Percentiles rank a stretch among this genome's conserved stretches.
Conservation (phyloP, 495 filamentous ascomycete genomes). For the Staphylotrichum tortipilum region DNA sequence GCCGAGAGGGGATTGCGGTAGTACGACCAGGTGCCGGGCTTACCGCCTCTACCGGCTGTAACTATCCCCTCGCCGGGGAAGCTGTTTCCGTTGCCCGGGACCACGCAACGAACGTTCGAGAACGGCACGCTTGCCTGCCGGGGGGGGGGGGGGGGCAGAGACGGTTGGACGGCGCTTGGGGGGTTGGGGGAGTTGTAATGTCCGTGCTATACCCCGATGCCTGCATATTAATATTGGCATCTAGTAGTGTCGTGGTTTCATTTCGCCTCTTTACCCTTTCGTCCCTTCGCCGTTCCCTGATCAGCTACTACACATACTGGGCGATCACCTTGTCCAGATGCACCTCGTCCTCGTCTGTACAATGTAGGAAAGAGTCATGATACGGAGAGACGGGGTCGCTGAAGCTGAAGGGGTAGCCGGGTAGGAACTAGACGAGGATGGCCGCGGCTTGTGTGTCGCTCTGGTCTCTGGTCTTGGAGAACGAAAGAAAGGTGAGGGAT, state of each 20-base stretch:
- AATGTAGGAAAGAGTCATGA: not conserved
- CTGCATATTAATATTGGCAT: too few relatives aligned
- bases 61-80: not conserved
- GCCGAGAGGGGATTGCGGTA: not conserved
- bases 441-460: too few relatives aligned
- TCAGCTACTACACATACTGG: not conserved
- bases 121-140: too few relatives aligned
- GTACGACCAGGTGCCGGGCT: not conserved
- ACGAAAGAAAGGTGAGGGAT: not conserved
- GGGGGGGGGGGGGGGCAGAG: too few relatives aligned
- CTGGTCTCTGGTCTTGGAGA: not conserved
- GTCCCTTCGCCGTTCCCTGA: too few relatives aligned
- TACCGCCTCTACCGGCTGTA: not conserved
- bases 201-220: too few relatives aligned
- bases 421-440: too few relatives aligned
- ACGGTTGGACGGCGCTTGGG: too few relatives aligned
- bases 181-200: too few relatives aligned
- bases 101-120: too few relatives aligned
- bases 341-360: slow-evolving; percentile 5
- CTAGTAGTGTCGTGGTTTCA: too few relatives aligned
- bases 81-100: not conserved
- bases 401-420: not conserved
- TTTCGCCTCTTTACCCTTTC: too few relatives aligned
- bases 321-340: slow-evolving; percentile 7
- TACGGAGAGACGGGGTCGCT: not conserved